Evolutionary conservation across 495 filamentous ascomycete species (phyloP).

Genomic region (Aspergillus mulundensis): DNA sequence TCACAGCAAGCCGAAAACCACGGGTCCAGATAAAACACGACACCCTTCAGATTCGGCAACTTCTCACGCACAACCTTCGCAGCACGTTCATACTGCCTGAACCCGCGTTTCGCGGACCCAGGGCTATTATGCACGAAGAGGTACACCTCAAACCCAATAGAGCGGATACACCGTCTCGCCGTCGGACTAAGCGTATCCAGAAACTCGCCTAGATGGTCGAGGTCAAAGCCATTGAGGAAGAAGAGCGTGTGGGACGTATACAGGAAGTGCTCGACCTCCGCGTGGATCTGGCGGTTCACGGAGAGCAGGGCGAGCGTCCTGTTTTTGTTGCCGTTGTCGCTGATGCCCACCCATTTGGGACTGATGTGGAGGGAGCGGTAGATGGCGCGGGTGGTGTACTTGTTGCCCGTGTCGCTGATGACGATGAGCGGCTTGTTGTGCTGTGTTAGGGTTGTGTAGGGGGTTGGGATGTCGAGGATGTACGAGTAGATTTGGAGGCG

Average conservation of each 20-base stretch:
- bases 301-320: constrained; percentile 18
- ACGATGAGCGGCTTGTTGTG: constrained; percentile 10
- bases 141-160: constrained; percentile 40
- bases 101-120: constrained; percentile 30
- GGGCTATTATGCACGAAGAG: constrained; percentile 34
- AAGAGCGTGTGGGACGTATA: constrained; percentile 40
- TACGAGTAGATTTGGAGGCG: constrained; percentile 43
- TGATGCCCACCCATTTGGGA: constrained; percentile 34
- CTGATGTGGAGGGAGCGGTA: constrained; percentile 35
- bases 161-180: constrained; percentile 31
- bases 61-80: constrained; percentile 21
- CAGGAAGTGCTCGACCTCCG: constrained; percentile 38
- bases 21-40: constrained; percentile 37
- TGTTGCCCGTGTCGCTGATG: constrained; percentile 33
- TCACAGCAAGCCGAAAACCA: constrained; percentile 30
- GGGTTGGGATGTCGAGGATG: constrained; percentile 2
- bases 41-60: constrained; percentile 25
- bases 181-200: constrained; percentile 35
- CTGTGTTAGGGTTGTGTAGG: background rate
- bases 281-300: constrained; percentile 40
- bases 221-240: constrained; percentile 40
- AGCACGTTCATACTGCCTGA: constrained; percentile 32
- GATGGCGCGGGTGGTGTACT: constrained; percentile 32
- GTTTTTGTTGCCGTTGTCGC: background rate
- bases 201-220: constrained; percentile 32